Base-by-base conservation (phyloP, 805 yeast species). In the Spathaspora sp. region DNA sequence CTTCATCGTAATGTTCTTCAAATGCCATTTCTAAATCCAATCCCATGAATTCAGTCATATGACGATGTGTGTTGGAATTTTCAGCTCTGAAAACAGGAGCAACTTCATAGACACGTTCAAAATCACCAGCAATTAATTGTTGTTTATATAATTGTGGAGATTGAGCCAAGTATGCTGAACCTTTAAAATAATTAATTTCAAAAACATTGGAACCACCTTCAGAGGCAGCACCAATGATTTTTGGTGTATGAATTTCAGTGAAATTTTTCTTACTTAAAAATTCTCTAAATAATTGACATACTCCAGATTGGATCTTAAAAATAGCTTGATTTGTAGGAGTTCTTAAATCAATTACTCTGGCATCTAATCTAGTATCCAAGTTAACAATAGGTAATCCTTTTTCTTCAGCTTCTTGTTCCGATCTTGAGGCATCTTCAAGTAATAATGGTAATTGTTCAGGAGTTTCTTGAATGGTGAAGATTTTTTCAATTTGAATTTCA, bases 1-100 rank as follows among this genome's bases (percentile, higher is more conserved):
- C 96, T 77, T 94, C 99, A 66, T 94, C 96, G 71, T 94, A 94
- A 75, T 94, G 97, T 76, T 92, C 97, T 76, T 94, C 98, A 66
- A 94, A 88, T 10, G 97, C 89, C 96, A 94, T 91, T 75, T 94
- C 99, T 75, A 94, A 75, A 79, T 94, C 99, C 63, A 96, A 84
- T 53, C 99, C 99, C 55, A 87, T 88, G 70, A 94, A 94, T 75
- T 94, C 99, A 52, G 99, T 94, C 96, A 94, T 86, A 74, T 94
- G 99, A 77, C 99, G 92, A 73, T 94, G 98, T 18, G 99, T 93
- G 78, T 94, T 92, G 55, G 98, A 93, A 80, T 94, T 93, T 73
- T 94, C 99, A 52, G 99, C 99, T 75, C 99, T 85, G 82, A 94
- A 94, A 44, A 94, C 98, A 38, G 99, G 98, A 1, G 94, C 98